Conservation (phyloP, 2,329 filamentous ascomycete species). For the Lecanicillium sp. region DNA sequence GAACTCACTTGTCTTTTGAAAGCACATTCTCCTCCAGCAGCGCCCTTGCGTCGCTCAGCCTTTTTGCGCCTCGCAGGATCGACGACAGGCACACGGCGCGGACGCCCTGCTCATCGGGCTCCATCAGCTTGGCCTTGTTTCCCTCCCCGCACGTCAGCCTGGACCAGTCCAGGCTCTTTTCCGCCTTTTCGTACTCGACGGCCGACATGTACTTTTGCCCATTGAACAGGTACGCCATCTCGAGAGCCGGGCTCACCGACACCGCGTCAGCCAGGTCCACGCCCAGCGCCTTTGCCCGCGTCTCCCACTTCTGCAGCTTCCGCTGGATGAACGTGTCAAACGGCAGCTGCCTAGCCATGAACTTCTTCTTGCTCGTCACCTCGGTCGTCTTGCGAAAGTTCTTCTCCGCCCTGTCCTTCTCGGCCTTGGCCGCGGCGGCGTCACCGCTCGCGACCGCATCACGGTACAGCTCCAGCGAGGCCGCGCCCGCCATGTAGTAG, state of each 20-base stretch:
- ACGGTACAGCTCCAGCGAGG: conserved; percentile 78
- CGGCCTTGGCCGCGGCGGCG: conserved; percentile 42
- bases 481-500: conserved; percentile 76
- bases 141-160: conserved; percentile 46
- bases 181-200: conserved; percentile 56
- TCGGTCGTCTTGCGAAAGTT: conserved; percentile 66
- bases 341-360: conserved; percentile 84
- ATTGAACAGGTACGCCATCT: conserved; percentile 94
- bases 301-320: conserved; percentile 86
- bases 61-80: conserved; percentile 57
- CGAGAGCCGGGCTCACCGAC: conserved; percentile 72
- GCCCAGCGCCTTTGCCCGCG: conserved; percentile 59
- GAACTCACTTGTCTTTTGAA: conserved; percentile 52
- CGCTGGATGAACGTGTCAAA: conserved; percentile 81
- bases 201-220: conserved; percentile 74
- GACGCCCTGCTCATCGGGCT: conserved; percentile 58
- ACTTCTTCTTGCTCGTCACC: conserved; percentile 75
- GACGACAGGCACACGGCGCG: conserved; percentile 61
- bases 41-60: conserved; percentile 57
- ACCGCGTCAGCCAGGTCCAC: conserved; percentile 72
- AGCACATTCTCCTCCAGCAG: conserved; percentile 61
- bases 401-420: conserved; percentile 61
- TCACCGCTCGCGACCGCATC: conserved; percentile 36
- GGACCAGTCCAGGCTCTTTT: conserved; percentile 58
- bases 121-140: conserved; percentile 32